These are phyloP conservation scores for Amanita fuliginea DNA, from an alignment of 768 basidiomycete species.

Conservation along the genomic window DNA sequence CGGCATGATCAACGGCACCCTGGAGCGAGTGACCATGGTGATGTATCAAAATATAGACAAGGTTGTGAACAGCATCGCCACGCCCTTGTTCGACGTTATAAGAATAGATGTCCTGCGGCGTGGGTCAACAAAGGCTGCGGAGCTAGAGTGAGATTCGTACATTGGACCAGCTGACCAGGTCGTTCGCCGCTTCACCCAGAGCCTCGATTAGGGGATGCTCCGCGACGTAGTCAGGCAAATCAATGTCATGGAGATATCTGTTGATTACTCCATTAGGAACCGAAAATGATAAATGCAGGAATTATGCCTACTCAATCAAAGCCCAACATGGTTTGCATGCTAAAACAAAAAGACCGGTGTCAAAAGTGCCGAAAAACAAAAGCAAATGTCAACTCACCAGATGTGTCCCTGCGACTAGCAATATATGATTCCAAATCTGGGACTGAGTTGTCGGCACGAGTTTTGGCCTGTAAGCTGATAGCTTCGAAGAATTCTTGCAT, in stretches of 20 bases:
- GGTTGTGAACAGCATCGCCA: slow-evolving; percentile 52
- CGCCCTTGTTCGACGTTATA: slow-evolving; percentile 69
- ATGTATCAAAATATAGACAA: slow-evolving; percentile 61
- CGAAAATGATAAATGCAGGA: background rate
- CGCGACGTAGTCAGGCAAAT: slow-evolving; percentile 61
- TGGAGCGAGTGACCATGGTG: slow-evolving; percentile 48
- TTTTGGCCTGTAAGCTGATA: slow-evolving; percentile 48
- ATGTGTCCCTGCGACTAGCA: slow-evolving; percentile 60
- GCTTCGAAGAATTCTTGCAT: slow-evolving; percentile 61
- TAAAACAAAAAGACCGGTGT: slow-evolving; percentile 4
- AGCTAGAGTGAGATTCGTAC: slow-evolving; percentile 25
- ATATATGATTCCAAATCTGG: slow-evolving; percentile 72
- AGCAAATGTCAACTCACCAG: slow-evolving; percentile 28
- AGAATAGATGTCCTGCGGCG: slow-evolving; percentile 55
- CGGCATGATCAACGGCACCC: slow-evolving; percentile 53
- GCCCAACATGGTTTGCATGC: slow-evolving; percentile 69
- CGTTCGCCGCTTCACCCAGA: slow-evolving; percentile 61
- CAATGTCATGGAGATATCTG: slow-evolving; percentile 55
- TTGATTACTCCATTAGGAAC: background rate
- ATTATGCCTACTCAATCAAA: slow-evolving; percentile 47
- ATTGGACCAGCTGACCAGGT: slow-evolving; percentile 78
- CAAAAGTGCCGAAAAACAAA: slow-evolving; percentile 7
- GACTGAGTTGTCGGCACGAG: slow-evolving; percentile 39
- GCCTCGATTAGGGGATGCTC: slow-evolving; percentile 50
- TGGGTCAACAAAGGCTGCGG: slow-evolving; percentile 5